phyloP scores from a whole-genome alignment of 2,329 filamentous ascomycete genomes.

The Fusarium succisae region DNA sequence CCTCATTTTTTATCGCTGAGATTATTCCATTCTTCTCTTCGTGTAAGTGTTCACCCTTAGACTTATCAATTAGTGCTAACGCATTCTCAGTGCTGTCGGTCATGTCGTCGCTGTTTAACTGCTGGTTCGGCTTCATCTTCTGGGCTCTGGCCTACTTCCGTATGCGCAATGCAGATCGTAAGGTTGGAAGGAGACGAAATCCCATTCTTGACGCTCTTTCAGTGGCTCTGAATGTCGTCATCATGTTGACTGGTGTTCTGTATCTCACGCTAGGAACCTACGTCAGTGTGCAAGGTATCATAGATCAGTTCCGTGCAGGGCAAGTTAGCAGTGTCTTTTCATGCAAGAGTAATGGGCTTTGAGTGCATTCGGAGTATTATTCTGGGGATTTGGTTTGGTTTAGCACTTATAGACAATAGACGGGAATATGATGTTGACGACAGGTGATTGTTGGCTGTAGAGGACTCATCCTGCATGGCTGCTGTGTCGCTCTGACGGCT shows the following conservation, averaged over 20 bases:
- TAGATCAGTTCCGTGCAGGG: slow-evolving; percentile 74
- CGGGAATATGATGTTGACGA: not conserved
- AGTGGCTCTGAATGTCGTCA: slow-evolving; percentile 73
- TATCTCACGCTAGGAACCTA: slow-evolving; percentile 88
- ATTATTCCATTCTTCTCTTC: slow-evolving; percentile 94
- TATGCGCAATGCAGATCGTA: slow-evolving; percentile 72
- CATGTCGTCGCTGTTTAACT: slow-evolving; percentile 89
- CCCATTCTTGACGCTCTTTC: slow-evolving; percentile 60
- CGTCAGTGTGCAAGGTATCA: slow-evolving; percentile 76
- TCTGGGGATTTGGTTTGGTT: not conserved
- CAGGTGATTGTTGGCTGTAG: not conserved
- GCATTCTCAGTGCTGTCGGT: slow-evolving; percentile 64
- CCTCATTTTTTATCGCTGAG: slow-evolving; percentile 89
- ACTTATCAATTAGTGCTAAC: not conserved
- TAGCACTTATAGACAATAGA: not conserved
- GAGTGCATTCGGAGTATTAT: not conserved
- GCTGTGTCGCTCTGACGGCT: too few relatives aligned
- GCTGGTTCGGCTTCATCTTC: slow-evolving; percentile 95
- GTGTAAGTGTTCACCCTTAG: slow-evolving; percentile 50
- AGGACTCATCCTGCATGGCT: not conserved
- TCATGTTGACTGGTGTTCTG: slow-evolving; percentile 79
- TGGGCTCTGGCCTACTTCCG: slow-evolving; percentile 85
- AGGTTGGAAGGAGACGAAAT: slow-evolving; percentile 61
- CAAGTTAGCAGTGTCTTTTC: slow-evolving; percentile 77
- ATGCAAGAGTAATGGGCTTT: slow-evolving; percentile 76